phyloP scores from a whole-genome alignment of 2,329 filamentous ascomycete species.

The Colletotrichum sp. region DNA sequence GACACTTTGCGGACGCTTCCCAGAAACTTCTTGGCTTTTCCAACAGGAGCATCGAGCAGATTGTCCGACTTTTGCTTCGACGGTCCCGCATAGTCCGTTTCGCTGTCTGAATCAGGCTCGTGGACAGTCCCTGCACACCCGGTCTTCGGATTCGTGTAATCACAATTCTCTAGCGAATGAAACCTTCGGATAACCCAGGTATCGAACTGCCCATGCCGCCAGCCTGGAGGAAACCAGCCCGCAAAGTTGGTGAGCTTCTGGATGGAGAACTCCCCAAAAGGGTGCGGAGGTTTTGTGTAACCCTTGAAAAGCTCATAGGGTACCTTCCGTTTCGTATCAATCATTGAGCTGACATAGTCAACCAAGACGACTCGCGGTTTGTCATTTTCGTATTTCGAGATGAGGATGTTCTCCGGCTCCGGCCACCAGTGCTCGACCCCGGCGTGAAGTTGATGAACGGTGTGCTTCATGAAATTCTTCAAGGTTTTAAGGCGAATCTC shows the following conservation, averaged over 20 bases:
- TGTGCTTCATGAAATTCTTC: background rate
- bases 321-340: background rate
- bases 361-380: background rate
- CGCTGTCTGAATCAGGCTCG: background rate
- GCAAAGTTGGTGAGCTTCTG: background rate
- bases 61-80: background rate
- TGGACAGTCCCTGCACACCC: rapidly evolving
- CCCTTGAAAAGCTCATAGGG: background rate
- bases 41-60: background rate
- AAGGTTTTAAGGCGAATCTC: rapidly evolving
- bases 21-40: background rate
- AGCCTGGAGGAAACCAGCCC: background rate
- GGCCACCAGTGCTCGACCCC: background rate
- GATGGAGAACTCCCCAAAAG: background rate
- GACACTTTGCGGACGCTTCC: background rate
- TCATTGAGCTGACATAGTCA: background rate
- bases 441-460: background rate
- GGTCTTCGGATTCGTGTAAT: background rate
- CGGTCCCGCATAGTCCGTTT: background rate
- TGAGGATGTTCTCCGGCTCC: background rate
- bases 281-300: background rate
- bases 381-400: rapidly evolving
- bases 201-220: rapidly evolving
- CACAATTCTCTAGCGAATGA: background rate
- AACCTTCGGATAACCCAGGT: background rate